Percentiles rank a stretch among this genome's conserved stretches.
These are phyloP conservation scores for Dioscorea alata DNA, from an alignment of 106 monocot species.

Conservation along the genomic window DNA sequence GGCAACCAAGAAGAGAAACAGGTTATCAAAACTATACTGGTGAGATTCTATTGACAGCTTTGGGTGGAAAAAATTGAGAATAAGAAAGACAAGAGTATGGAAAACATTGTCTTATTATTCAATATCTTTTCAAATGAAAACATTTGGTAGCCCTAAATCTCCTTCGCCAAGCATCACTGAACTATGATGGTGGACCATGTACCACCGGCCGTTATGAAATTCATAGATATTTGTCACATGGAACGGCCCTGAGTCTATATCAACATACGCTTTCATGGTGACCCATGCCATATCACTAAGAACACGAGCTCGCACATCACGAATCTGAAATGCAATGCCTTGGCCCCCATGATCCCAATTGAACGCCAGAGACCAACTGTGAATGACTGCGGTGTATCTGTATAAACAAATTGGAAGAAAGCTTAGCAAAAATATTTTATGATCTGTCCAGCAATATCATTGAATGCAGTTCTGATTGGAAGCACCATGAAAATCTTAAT, in stretches of 20 bases:
- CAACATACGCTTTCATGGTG: conserved; percentile 73
- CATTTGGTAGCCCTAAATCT: conserved; percentile 6
- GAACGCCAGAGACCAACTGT: conserved; percentile 58
- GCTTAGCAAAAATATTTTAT: neutral
- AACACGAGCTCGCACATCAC: conserved; percentile 63
- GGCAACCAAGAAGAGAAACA: too few species aligned
- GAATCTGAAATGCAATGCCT: conserved; percentile 40
- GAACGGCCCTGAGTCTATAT: conserved; percentile 46
- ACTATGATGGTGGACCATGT: conserved; percentile 84
- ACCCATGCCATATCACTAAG: conserved; percentile 59
- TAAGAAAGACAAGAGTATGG: too few species aligned
- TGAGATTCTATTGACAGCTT: too few species aligned
- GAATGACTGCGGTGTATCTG: conserved; percentile 49
- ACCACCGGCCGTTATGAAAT: conserved; percentile 52
- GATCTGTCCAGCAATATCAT: neutral
- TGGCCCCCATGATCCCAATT: conserved; percentile 53
- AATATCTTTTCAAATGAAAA: conserved; percentile 3
- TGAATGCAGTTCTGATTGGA: too few species aligned
- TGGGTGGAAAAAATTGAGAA: too few species aligned
- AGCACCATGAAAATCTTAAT: too few species aligned
- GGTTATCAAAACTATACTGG: too few species aligned
- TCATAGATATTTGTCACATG: conserved; percentile 77
- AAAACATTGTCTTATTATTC: too few species aligned
- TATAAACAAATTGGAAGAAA: neutral
- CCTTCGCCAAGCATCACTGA: conserved; percentile 34